These are phyloP conservation scores for Vigna trinervia DNA, from an alignment of 306 rosid genomes.

Conservation along the genomic window DNA sequence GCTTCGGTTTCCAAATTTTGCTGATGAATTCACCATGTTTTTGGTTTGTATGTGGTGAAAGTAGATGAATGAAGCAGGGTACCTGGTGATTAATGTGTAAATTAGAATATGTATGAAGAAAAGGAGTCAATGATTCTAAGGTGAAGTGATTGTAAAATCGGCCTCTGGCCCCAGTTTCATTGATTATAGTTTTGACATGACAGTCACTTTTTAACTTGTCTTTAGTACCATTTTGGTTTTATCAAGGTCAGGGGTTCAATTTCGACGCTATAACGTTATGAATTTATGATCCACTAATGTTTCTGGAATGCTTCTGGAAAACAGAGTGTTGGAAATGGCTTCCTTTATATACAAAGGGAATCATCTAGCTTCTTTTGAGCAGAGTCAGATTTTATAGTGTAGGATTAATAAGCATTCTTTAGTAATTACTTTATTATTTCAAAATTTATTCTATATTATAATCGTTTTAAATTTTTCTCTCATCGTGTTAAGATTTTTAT, in stretches of 20 bases:
- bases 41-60: too few species aligned
- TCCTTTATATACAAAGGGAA: not conserved
- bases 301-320: not conserved
- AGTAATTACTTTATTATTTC: too few species aligned
- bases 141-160: not conserved
- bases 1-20: constrained; percentile 12
- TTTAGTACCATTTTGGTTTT: not conserved
- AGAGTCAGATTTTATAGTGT: too few species aligned
- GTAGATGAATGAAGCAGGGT: not conserved
- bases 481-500: not conserved
- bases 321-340: not conserved
- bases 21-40: not conserved
- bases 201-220: not conserved
- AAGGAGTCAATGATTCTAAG: constrained; percentile 7
- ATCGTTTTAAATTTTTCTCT: too few species aligned
- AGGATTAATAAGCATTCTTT: too few species aligned
- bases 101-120: not conserved
- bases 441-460: too few species aligned
- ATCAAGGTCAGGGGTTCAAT: not conserved
- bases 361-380: not conserved
- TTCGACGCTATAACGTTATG: not conserved
- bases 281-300: not conserved
- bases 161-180: not conserved
- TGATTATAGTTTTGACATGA: constrained; percentile 8
- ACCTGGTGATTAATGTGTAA: constrained; percentile 19